Base-by-base conservation (phyloP, 768 basidiomycete genomes). In the Rhizopogon vulgaris region DNA sequence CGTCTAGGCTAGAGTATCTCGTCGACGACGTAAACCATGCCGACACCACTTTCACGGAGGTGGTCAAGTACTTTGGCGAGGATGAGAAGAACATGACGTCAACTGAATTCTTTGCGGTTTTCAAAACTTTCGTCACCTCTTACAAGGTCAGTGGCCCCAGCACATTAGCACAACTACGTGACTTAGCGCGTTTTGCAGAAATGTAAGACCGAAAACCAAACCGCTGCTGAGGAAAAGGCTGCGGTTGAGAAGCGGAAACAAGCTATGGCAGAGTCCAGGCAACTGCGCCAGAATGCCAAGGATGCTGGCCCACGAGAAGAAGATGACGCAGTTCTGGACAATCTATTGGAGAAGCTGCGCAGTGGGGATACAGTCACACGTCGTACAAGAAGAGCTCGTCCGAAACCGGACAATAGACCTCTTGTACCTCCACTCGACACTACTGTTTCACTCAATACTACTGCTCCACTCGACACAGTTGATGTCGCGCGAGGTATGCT, bases 51-150 rank as follows among this genome's bases (percentile, higher is more conserved):
- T 93, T 93, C 63, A 77, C 78, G 32, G 91, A 95, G 56, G 93
- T 92, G 15, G 78, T 95, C 53, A 83, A 77, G 52, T 95, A 92
- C 63, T 99, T 89, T 63, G 94, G 94, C 10, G 96, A 99, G 68
- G 94, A 96, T 37, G 86, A 90, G 58, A 89, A 86, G 68, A 87
- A 75, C 56, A 84, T 87, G 80, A 71, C 85, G 43, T 91, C 93
- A 0, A 77, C 87, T 3, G 95, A 97, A 62, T 99, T 98, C 73
- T 99, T 92, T 70, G 92, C 84, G 11, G 85, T 95, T 60, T 97
- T 98, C 80, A 94, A 96, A 72, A 96, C 91, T 2, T 99, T 99
- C 61, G 80, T 94, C 25, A 94, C 87, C 0, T 95, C 94, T 2
- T 99, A 94, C 69, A 85, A 77, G 78, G 90, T 90, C 57, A 52